phyloP scores from a whole-genome alignment of 2,329 filamentous ascomycete genomes.

The Teratosphaeriaceae sp. region DNA sequence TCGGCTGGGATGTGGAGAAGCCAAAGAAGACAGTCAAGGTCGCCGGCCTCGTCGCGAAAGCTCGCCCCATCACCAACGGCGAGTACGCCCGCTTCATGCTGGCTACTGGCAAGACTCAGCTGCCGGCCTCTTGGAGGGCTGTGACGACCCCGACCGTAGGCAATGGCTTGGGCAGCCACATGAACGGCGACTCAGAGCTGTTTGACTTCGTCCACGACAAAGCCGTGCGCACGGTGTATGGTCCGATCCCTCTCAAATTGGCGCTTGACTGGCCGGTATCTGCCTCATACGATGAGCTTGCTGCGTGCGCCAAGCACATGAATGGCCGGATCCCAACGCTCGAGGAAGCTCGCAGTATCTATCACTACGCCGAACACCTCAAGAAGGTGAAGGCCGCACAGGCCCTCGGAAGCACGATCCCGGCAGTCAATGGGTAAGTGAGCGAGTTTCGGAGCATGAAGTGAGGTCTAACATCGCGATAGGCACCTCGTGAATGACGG shows the following conservation, averaged over 20 bases:
- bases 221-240: constrained; percentile 77
- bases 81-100: constrained; percentile 81
- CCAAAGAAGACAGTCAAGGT: constrained; percentile 60
- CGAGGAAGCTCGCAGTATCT: constrained; percentile 82
- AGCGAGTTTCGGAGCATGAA: background rate
- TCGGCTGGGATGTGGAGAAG: constrained; percentile 96
- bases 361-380: constrained; percentile 61
- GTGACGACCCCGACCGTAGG: constrained; percentile 5
- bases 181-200: constrained; percentile 26
- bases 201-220: constrained; percentile 58
- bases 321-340: constrained; percentile 82
- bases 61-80: constrained; percentile 80
- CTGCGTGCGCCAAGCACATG: constrained; percentile 77
- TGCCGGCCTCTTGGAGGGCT: constrained; percentile 73
- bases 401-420: constrained; percentile 47
- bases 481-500: constrained; percentile 78
- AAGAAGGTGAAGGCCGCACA: constrained; percentile 49
- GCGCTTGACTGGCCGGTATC: constrained; percentile 88
- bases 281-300: constrained; percentile 89
- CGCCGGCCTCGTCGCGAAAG: constrained; percentile 70
- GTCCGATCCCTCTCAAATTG: constrained; percentile 65
- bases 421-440: constrained; percentile 50
- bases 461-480: constrained; percentile 17
- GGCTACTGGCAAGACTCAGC: constrained; percentile 38
- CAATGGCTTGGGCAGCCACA: constrained; percentile 20